phyloP scores from a whole-genome alignment of 2,329 filamentous ascomycete species.

The Hymenoscyphus fructigenus region DNA sequence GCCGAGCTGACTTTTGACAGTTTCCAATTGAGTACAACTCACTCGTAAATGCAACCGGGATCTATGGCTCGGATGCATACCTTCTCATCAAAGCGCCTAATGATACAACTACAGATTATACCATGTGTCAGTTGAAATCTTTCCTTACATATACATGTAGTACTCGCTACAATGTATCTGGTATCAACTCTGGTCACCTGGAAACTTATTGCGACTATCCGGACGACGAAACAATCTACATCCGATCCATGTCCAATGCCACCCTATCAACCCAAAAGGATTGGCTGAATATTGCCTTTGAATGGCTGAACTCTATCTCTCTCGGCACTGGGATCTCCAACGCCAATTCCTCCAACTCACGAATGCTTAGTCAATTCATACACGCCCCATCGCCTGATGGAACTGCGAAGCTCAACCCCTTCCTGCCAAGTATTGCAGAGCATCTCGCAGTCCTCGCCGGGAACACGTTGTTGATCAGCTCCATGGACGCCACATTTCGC shows the following conservation, averaged over 20 bases:
- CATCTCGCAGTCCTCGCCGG: slow-evolving; percentile 69
- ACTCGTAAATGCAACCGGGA: slow-evolving; percentile 51
- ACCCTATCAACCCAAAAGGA: too few relatives aligned
- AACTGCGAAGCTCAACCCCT: slow-evolving; percentile 27
- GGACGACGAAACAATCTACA: slow-evolving; percentile 55
- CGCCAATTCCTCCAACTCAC: slow-evolving; percentile 57
- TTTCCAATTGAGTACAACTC: slow-evolving; percentile 66
- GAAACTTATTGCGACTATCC: slow-evolving; percentile 60
- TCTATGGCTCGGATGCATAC: slow-evolving; percentile 63
- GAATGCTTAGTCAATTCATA: slow-evolving; percentile 57
- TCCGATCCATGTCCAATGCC: slow-evolving; percentile 40
- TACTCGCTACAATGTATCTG: slow-evolving; percentile 58
- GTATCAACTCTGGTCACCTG: slow-evolving; percentile 58
- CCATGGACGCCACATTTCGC: slow-evolving; percentile 59
- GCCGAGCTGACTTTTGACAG: slow-evolving; percentile 36
- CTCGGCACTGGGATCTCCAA: slow-evolving; percentile 55
- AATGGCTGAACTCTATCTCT: slow-evolving; percentile 56
- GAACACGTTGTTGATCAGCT: slow-evolving; percentile 62
- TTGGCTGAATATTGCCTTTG: slow-evolving; percentile 54
- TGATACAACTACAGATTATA: slow-evolving; percentile 49
- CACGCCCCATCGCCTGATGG: slow-evolving; percentile 45
- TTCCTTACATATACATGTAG: slow-evolving; percentile 65
- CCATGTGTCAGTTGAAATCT: slow-evolving; percentile 66
- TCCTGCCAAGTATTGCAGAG: slow-evolving; percentile 69
- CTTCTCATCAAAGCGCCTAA: slow-evolving; percentile 54